These are phyloP conservation scores for Erucastrum elatum DNA, from an alignment of 345 rosid genomes.

Conservation along the genomic window DNA sequence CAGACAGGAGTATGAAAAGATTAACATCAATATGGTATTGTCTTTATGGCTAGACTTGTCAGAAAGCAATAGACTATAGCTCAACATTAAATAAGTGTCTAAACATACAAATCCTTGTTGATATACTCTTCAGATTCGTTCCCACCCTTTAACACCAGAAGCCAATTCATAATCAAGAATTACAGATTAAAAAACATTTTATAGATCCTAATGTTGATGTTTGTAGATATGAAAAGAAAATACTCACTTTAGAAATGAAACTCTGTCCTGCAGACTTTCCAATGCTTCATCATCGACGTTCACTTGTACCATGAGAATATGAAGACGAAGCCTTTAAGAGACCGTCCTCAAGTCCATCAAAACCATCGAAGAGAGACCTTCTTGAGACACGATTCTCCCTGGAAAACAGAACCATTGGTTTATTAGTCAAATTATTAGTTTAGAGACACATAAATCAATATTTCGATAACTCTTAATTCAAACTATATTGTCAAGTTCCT, in stretches of 20 bases:
- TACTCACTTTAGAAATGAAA: constrained; percentile 69
- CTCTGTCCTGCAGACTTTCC: constrained; percentile 69
- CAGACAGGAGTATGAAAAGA: background rate
- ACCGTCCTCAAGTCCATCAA: constrained; percentile 85
- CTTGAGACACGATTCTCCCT: constrained; percentile 70
- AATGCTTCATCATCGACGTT: constrained; percentile 69
- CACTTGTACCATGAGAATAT: constrained; percentile 46
- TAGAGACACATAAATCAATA: background rate
- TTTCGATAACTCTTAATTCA: background rate
- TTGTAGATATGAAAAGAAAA: constrained; percentile 13
- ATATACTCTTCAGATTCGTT: background rate
- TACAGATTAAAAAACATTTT: background rate
- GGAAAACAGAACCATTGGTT: constrained; percentile 1
- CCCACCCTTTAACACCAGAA: background rate
- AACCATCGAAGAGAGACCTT: constrained; percentile 59
- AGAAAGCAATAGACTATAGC: background rate
- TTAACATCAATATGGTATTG: background rate
- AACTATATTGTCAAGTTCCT: too few species aligned
- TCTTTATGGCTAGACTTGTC: background rate
- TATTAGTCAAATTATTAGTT: too few species aligned
- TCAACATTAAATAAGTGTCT: background rate
- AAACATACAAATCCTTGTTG: background rate
- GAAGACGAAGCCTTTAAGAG: constrained; percentile 61
- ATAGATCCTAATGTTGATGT: background rate
- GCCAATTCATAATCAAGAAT: background rate